Conservation (phyloP, 2,329 filamentous ascomycete species). For the Xylariaceae sp. region DNA sequence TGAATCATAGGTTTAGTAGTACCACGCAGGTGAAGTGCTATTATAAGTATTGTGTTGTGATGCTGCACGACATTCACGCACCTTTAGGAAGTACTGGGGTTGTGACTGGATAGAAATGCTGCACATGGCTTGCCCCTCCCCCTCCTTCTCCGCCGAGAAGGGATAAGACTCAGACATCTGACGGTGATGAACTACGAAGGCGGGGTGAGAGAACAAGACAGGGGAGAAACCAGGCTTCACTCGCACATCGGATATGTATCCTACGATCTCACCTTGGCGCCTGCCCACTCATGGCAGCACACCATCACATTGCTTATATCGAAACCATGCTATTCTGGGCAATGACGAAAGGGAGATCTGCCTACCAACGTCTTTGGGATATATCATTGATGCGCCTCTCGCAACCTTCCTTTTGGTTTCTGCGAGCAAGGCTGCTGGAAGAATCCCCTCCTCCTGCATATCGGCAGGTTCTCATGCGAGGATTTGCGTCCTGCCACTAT, state of each 20-base stretch:
- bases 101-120: not conserved
- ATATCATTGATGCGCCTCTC: too few species aligned
- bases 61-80: not conserved
- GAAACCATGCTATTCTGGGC: conserved; percentile 2
- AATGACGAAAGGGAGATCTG: conserved; percentile 10
- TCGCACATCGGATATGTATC: conserved; percentile 1
- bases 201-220: conserved; percentile 7
- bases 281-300: not conserved
- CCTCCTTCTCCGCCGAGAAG: conserved; percentile 14
- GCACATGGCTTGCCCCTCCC: conserved; percentile 7
- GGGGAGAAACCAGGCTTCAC: too few species aligned
- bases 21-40: too few species aligned
- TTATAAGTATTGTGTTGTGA: too few species aligned
- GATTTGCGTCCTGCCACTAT: too few species aligned
- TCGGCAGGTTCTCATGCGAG: too few species aligned
- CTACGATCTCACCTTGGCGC: conserved; percentile 11
- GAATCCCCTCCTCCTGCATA: too few species aligned
- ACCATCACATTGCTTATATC: not conserved
- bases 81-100: not conserved
- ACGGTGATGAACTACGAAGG: conserved; percentile 11
- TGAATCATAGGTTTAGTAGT: too few species aligned
- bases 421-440: too few species aligned
- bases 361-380: not conserved
- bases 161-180: conserved; percentile 15
- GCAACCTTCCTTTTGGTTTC: too few species aligned